Base-by-base conservation (phyloP, 2,329 filamentous ascomycete genomes). In the Xylaria sp. region DNA sequence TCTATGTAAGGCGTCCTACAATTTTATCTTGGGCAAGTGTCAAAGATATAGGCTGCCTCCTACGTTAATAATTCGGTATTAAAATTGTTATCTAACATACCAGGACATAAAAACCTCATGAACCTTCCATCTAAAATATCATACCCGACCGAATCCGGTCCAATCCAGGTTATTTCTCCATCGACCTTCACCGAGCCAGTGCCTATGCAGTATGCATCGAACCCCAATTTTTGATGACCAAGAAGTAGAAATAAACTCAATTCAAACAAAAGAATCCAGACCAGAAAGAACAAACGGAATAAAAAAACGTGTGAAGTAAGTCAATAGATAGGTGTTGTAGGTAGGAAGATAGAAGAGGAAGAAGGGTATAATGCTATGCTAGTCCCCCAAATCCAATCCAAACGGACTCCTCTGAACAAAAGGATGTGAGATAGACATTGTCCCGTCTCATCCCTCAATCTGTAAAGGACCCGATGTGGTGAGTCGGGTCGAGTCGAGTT, bases 351-450 rank as follows among this genome's bases (percentile, higher is more conserved):
- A 39, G 45, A 59, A 50, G 58, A 52, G 43, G 59, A 60, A 67
- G 60, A 70, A 65, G 66, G 66, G 66, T 68, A 70, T 68, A 64
- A 71, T 71, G 70, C 69, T 71, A 72, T 70, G 69, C 60, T 68
- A 53, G 25, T 52, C 65, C 48, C 52, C 30, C 13, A 43, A 50
- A 65, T 60, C 60, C 52, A 55, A 12, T 18, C 48, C 28, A 6
- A 12, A n/a, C 18, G 13, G 48, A 32, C 48, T 52, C 28, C 20
- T 32, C 48, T n/a, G 15, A 32, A 34, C 15, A 18, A 36, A 36
- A 34, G 50, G 10, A 13, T 32, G 6, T 30, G 20, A 34, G 15
- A 55, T 55, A 36, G 50, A 30, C 6, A 23, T 55, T 36, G 28
- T 32, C 32, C 48, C 13, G 10, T 52, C 48, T 52, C 25, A 13